These are phyloP conservation scores for Apiotrichum porosum DNA, from an alignment of 1,284 basidiomycete genomes.

Conservation along the genomic window DNA sequence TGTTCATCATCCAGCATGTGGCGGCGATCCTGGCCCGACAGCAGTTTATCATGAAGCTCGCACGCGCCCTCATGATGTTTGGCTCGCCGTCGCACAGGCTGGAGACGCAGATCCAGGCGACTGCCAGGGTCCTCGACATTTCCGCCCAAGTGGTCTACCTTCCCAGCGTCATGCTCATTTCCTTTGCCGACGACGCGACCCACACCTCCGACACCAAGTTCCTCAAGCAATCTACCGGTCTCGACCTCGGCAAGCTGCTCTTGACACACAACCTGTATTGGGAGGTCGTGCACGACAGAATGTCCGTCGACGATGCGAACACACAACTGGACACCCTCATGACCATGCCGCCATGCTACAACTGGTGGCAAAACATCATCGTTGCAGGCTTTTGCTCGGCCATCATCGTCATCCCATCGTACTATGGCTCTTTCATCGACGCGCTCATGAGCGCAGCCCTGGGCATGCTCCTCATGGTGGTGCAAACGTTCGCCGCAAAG, in stretches of 20 bases:
- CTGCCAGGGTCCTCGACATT: constrained; percentile 78
- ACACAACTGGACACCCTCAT: constrained; percentile 70
- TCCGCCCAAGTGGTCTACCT: constrained; percentile 79
- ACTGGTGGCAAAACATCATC: constrained; percentile 61
- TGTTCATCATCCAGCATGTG: constrained; percentile 83
- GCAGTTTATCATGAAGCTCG: constrained; percentile 83
- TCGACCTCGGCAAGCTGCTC: constrained; percentile 72
- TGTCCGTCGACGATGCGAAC: constrained; percentile 74
- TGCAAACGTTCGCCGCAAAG: constrained; percentile 67
- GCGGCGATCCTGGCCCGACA: constrained; percentile 80
- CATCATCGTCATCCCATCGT: constrained; percentile 59
- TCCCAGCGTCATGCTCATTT: constrained; percentile 74
- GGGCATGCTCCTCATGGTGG: constrained; percentile 68
- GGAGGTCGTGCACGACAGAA: constrained; percentile 81
- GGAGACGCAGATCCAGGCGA: constrained; percentile 78
- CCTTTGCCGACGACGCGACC: constrained; percentile 78
- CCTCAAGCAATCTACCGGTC: constrained; percentile 67
- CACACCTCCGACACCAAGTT: constrained; percentile 83
- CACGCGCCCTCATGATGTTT: constrained; percentile 91
- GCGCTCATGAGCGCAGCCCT: constrained; percentile 69
- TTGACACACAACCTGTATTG: constrained; percentile 75
- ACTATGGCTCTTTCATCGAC: constrained; percentile 62
- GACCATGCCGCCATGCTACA: constrained; percentile 59
- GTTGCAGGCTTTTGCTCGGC: constrained; percentile 77
- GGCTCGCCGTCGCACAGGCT: constrained; percentile 85